phyloP scores from a whole-genome alignment of 2,329 filamentous ascomycete species.

The Balansia obtecta region DNA sequence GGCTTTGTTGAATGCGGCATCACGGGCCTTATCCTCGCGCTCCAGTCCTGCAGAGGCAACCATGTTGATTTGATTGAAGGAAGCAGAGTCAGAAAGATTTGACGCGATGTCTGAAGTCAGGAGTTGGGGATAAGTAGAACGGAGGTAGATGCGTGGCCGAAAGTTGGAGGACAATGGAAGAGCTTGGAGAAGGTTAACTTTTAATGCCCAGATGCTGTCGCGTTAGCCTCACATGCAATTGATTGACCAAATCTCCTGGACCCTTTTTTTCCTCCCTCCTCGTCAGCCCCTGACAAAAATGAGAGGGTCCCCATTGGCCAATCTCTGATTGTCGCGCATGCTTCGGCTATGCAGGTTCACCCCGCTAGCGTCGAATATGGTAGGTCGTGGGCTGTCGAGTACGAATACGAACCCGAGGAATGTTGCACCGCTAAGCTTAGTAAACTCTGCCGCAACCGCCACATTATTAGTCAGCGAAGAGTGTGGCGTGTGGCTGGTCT shows the following conservation, averaged over 20 bases:
- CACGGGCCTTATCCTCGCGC: constrained; percentile 68
- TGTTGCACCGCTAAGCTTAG: neutral
- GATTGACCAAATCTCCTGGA: constrained; percentile 1
- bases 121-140: constrained; percentile 3
- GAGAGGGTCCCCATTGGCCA: constrained; percentile 6
- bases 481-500: neutral
- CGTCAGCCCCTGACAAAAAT: constrained; percentile 5
- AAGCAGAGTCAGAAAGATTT: constrained; percentile 7
- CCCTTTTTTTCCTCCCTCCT: constrained; percentile 1
- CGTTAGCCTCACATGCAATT: constrained; percentile 2
- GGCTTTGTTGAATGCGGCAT: constrained; percentile 83
- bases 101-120: neutral
- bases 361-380: neutral
- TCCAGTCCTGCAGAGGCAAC: constrained; percentile 46
- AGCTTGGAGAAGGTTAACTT: neutral
- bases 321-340: constrained; percentile 2
- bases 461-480: constrained; percentile 2
- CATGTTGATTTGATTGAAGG: constrained; percentile 24
- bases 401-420: constrained; percentile 11
- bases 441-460: neutral
- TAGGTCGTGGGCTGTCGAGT: neutral
- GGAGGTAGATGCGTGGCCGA: neutral
- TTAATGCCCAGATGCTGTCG: constrained; percentile 2
- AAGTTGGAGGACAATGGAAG: neutral
- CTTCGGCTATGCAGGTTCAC: neutral